Conservation (phyloP, 2,329 filamentous ascomycete species). For the Cordyceps fumosorosea region DNA sequence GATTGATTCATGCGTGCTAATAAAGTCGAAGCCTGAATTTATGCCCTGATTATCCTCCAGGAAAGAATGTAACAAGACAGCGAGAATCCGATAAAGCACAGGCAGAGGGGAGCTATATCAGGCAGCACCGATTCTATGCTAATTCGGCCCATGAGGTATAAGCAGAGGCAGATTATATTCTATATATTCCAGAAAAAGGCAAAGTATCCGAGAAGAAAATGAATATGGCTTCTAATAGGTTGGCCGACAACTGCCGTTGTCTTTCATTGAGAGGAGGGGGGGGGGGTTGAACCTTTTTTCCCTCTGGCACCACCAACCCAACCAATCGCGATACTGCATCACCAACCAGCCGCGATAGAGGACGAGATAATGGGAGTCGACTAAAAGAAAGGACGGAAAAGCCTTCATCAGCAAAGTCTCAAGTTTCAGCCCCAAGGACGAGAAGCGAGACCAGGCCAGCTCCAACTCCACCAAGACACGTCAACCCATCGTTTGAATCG, state of each 20-base stretch:
- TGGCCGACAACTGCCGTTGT: background rate
- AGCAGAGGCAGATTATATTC: background rate
- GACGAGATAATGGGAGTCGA: background rate
- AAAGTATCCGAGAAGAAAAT: background rate
- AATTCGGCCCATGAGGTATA: background rate
- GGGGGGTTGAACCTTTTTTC: background rate
- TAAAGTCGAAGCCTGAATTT: background rate
- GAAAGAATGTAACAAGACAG: background rate
- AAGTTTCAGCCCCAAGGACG: background rate
- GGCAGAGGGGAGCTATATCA: background rate
- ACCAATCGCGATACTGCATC: background rate
- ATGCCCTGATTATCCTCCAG: background rate
- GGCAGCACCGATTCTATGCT: background rate
- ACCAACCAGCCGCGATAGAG: background rate
- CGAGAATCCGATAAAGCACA: background rate
- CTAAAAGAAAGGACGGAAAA: background rate
- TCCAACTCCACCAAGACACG: constrained; percentile 1
- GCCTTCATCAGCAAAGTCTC: background rate
- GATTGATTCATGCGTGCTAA: background rate
- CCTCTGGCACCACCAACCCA: background rate
- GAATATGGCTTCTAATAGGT: background rate
- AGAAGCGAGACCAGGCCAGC: background rate
- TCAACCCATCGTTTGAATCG: constrained; percentile 1
- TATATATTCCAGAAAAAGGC: background rate
- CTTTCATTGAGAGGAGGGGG: background rate